Evolutionary conservation across 2,329 filamentous ascomycete genomes (phyloP).

Genomic region (Monilinia polystroma): DNA sequence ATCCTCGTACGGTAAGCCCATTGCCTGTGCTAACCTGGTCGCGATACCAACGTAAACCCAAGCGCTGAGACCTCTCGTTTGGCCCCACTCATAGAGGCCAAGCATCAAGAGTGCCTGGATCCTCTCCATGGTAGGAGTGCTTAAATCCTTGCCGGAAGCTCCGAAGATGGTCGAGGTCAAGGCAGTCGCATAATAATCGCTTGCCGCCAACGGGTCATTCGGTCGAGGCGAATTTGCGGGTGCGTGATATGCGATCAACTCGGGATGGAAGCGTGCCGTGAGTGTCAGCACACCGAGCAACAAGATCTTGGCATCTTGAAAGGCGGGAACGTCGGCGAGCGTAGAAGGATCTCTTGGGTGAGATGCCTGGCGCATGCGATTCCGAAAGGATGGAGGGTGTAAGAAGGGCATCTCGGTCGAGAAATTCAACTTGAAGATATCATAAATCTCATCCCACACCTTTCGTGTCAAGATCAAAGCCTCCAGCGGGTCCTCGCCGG

Average conservation of each 20-base stretch:
- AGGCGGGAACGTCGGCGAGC: slow-evolving; percentile 28
- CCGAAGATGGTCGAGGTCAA: slow-evolving; percentile 52
- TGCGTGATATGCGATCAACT: slow-evolving; percentile 52
- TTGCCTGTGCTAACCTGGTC: slow-evolving; percentile 56
- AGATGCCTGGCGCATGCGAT: slow-evolving; percentile 48
- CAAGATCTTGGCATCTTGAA: slow-evolving; percentile 54
- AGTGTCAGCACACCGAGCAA: slow-evolving; percentile 66
- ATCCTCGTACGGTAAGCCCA: slow-evolving; percentile 60
- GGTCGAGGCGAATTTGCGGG: slow-evolving; percentile 22
- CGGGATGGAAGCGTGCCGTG: slow-evolving; percentile 66
- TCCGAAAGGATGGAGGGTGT: slow-evolving; percentile 63
- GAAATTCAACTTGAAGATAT: slow-evolving; percentile 69
- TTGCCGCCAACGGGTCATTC: slow-evolving; percentile 54
- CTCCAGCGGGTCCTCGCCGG: slow-evolving; percentile 60
- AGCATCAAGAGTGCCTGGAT: slow-evolving; percentile 70
- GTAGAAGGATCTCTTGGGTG: slow-evolving; percentile 37
- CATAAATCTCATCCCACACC: slow-evolving; percentile 68
- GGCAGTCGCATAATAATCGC: slow-evolving; percentile 63
- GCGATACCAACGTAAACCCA: slow-evolving; percentile 67
- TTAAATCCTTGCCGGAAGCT: slow-evolving; percentile 49
- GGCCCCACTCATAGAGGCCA: slow-evolving; percentile 69
- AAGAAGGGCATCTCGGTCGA: slow-evolving; percentile 71
- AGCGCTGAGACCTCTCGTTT: slow-evolving; percentile 58
- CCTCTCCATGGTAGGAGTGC: slow-evolving; percentile 57
- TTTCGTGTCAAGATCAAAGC: slow-evolving; percentile 60